Evolutionary conservation across 306 rosid genomes (phyloP), one percentile per base, ranked within the genome.

Genomic region (Fragaria iinumae): DNA sequence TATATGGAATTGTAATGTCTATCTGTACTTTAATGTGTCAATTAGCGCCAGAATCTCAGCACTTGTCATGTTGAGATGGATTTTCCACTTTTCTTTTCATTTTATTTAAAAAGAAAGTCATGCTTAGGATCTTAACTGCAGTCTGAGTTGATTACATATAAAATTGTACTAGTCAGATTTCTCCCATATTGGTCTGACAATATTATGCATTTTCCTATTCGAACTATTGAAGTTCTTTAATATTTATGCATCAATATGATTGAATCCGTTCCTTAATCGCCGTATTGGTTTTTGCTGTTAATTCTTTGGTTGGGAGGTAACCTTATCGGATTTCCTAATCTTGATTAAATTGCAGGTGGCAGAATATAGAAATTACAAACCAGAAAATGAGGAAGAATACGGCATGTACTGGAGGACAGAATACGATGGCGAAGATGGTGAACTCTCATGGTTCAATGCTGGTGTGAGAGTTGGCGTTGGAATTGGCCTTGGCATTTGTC

Each of bases 381-480:
- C 73, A 27, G 87, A 73, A 32, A 63, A 72, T 45, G 81, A 48
- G 67, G 72, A 69, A 25, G 55, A 80, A 67, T 41, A 63, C 67
- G 70, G 53, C 68, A 60, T 76, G 82, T 80, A 80, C 65, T 83
- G 79, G 87, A 80, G 86, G 69, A 60, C 82, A 11, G 87, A 83
- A 23, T 83, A 80, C 48, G 84, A 83, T 3, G 74, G 75, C 32
- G 87, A 83, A 76, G 87, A 83, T 44, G 87, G 84, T 18, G 87
- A 83, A 64, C 87, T 83, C 48, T 76, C 84, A 39, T 83, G 87
- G 87, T 83, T 83, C 67, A 83, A 83, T 67, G 84, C 87, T 56
- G 87, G 87, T 23, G 84, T 83, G 63, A 80, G 87, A 73, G 87
- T 83, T 49, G 87, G 87, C 2, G 87, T 83, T 2, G 87, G 87